Base-by-base conservation (phyloP, 495 filamentous ascomycete genomes). In the Penicillium flavigenum region DNA sequence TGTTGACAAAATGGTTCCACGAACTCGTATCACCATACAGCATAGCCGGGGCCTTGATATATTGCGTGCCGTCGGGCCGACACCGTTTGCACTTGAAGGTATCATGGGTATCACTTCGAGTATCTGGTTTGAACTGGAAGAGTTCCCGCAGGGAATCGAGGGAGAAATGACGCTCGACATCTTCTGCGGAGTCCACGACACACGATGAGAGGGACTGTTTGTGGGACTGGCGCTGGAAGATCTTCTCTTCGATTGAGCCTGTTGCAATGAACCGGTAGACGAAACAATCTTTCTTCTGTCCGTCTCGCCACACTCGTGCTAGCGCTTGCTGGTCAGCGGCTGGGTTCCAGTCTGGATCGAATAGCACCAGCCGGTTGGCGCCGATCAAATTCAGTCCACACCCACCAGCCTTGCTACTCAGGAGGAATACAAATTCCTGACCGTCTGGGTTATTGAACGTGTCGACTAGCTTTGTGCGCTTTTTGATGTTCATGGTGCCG, bases 271-370 rank as follows among this genome's bases (percentile, higher is more conserved):
- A 98, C 31, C 95, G 90, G 76, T 99, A 99, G 24, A 99, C 94
- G 63, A 99, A 98, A 62, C 95, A 98, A 68, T 98, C 92, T 66
- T 99, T 99, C 81, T 96, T 97, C 68, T 99, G 95, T 0, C 95
- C 95, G 62, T 98, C 95, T 74, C 95, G 90, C 94, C 94, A 98
- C 10, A 98, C 95, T 72, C 95, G 88, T 7, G 95, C 95, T 19
- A 98, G 79, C 1, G 95, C 95, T 75, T 99, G 95, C 72, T 98
- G 95, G 72, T 99, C 95, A 1, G 94, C 93, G 3, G 95, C 95
- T 1, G 95, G 95, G 68, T 99, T 99, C 95, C 95, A 99, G 76
- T 99, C 95, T 0, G 94, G 94, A 65, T 99, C 95, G 72, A 99
- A 99, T 29, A 99, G 85, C 4, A 99, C 89, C 5, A 99, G 85